Evolutionary conservation across 108 stramenopile species (phyloP).

Genomic region (Epipyxis sp.): DNA sequence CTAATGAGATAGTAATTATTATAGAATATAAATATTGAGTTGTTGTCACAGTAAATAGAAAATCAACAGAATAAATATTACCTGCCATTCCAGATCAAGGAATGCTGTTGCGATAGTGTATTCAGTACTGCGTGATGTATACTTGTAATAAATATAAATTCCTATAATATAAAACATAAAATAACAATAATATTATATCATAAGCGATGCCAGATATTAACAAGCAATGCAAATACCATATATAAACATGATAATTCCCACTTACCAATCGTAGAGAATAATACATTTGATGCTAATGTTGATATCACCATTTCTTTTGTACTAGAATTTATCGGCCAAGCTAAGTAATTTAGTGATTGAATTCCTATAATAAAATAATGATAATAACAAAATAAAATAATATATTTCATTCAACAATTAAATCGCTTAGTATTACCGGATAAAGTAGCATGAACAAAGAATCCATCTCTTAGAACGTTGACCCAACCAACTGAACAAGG

Average conservation of each 20-base stretch:
- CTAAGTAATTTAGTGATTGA: conserved; percentile 21
- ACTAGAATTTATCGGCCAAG: neutral
- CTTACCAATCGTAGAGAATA: conserved; percentile 15
- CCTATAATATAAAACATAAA: too few species aligned
- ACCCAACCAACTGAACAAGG: conserved; percentile 28
- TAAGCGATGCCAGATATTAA: too few species aligned
- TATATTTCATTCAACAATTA: too few species aligned
- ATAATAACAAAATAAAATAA: too few species aligned
- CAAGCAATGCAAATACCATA: too few species aligned
- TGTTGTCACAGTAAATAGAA: too few species aligned
- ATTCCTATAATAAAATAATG: conserved; percentile 8
- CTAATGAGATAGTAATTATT: conserved; percentile 2
- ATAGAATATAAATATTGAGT: conserved; percentile 4
- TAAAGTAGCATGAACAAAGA: conserved; percentile 24
- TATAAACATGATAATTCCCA: too few species aligned
- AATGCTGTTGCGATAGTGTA: conserved; percentile 23
- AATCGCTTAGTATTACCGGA: conserved; percentile 12
- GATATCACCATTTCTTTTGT: conserved; percentile 23
- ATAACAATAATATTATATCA: too few species aligned
- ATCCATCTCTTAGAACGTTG: conserved; percentile 20
- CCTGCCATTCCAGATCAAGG: conserved; percentile 32
- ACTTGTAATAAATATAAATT: conserved; percentile 22
- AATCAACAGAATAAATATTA: too few species aligned
- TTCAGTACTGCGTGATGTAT: conserved; percentile 11
- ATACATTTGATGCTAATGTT: conserved; percentile 13